Evolutionary conservation across 805 yeast genomes (phyloP), one percentile per base, ranked within the genome.

Genomic region (Monosporozyma unispora): DNA sequence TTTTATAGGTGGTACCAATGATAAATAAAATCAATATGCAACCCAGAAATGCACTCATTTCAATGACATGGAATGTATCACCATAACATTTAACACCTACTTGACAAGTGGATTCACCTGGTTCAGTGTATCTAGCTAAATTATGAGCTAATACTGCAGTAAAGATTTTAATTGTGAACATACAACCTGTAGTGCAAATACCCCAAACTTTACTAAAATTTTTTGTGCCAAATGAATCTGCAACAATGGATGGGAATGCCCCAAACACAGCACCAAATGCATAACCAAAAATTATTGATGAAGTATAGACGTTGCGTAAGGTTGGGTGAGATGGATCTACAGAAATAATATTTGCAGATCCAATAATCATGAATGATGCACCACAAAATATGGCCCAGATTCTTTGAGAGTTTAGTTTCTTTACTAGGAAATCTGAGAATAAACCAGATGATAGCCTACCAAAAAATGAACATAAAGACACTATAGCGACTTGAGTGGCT

Each of bases 151-250:
- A 76, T 45, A 73, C 68, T 49, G 73, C 74, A 45, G 81, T 79
- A 52, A 84, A 70, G 2, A 71, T 46, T 56, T 77, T 78, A 39
- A 84, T 74, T 0, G 77, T 68, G 3, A 78, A 43, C 19, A 83
- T 66, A 1, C 88, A 87, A 7, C 90, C 90, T 0, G 88, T 80
- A 22, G 89, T 82, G 14, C 80, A 66, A 39, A 84, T 66, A 0
- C 91, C 88, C 91, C 93, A 85, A 0, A 82, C 73, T 0, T 90
- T 82, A 21, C 88, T 80, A 61, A 83, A 85, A 0, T 80, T 75
- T 6, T 67, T 71, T 0, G 86, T 75, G 2, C 90, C 90, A 67
- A 83, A 84, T 12, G 72, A 69, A 54, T 85, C 95, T 0, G 89
- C 89, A 27, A 84, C 73, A 2, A 83, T 73, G 0, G 90, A 84